Evolutionary conservation across 768 basidiomycete genomes (phyloP), one percentile per base, ranked within the genome.

Genomic region (Tephrocybe sp.): DNA sequence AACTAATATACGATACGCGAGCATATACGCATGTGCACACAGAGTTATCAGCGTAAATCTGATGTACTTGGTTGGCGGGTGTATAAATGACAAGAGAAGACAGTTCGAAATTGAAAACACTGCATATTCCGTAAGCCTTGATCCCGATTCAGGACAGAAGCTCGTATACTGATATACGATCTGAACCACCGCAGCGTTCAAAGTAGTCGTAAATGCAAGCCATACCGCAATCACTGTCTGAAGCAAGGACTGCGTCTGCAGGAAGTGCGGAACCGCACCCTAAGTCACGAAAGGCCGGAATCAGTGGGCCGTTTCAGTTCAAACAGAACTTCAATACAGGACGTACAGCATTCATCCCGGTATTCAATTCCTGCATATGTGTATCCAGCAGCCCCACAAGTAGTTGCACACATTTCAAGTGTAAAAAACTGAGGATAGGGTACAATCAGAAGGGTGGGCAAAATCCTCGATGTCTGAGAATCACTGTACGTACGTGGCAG

Each of bases 101-200:
- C n/a, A n/a, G n/a, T n/a, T n/a, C n/a, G n/a, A n/a, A n/a, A n/a
- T n/a, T n/a, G n/a, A n/a, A n/a, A n/a, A n/a, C n/a, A n/a, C n/a
- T n/a, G n/a, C n/a, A n/a, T n/a, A n/a, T n/a, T n/a, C n/a, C n/a
- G n/a, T n/a, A n/a, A n/a, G n/a, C n/a, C n/a, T n/a, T n/a, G n/a
- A 30, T 16, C 16, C 16, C 9, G 7, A 19, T 18, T 52, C n/a
- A 38, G 15, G 25, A 16, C 19, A n/a, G 13, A n/a, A 49, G 15
- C 21, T 52, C 48, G 22, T 55, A 55, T 16, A 55, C 38, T 25
- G 54, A 55, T n/a, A 55, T 48, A 7, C 50, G 50, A 49, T 55
- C 50, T 13, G 50, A 15, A 15, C 31, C 42, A 12, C 54, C 54
- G 26, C 50, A 55, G 31, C 54, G 54, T 26, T 55, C 50, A 6